These are phyloP conservation scores for Talaromyces rugulosus DNA, from an alignment of 2,329 filamentous ascomycete species.

Conservation along the genomic window DNA sequence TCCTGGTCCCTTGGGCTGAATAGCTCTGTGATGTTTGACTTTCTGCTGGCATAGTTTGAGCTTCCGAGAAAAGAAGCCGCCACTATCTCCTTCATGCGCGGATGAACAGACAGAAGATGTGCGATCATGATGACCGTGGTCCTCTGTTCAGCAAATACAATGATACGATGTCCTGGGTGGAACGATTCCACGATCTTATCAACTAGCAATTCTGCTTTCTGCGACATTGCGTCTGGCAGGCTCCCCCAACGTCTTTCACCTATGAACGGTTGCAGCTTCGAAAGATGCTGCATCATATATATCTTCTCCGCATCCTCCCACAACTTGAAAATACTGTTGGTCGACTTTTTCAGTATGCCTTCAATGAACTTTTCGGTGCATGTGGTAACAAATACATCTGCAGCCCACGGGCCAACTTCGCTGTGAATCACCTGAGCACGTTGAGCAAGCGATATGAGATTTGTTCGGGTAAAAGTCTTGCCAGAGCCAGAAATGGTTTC, in stretches of 20 bases:
- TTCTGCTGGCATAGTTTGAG: constrained; percentile 39
- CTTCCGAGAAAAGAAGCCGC: constrained; percentile 53
- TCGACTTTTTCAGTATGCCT: constrained; percentile 22
- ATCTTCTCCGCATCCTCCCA: constrained; percentile 51
- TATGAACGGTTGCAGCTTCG: constrained; percentile 18
- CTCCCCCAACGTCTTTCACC: constrained; percentile 13
- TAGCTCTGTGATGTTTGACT: constrained; percentile 48
- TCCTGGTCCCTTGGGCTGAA: constrained; percentile 45
- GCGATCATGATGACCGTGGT: constrained; percentile 58
- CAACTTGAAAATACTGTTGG: constrained; percentile 29
- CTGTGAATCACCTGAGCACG: constrained; percentile 49
- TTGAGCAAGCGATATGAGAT: constrained; percentile 54
- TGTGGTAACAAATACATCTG: constrained; percentile 59
- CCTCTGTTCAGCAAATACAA: constrained; percentile 65
- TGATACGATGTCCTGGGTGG: constrained; percentile 48
- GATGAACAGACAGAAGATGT: constrained; percentile 54
- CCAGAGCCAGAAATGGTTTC: constrained; percentile 24
- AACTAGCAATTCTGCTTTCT: constrained; percentile 57
- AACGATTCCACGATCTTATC: constrained; percentile 46
- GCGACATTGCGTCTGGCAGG: constrained; percentile 40
- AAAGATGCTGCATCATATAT: constrained; percentile 49
- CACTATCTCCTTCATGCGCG: constrained; percentile 37
- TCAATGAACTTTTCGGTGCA: constrained; percentile 40
- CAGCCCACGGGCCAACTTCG: constrained; percentile 65
- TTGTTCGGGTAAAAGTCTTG: constrained; percentile 43